Conservation (phyloP, 176 grass and related monocot genomes). For the Oryza glaberrima region DNA sequence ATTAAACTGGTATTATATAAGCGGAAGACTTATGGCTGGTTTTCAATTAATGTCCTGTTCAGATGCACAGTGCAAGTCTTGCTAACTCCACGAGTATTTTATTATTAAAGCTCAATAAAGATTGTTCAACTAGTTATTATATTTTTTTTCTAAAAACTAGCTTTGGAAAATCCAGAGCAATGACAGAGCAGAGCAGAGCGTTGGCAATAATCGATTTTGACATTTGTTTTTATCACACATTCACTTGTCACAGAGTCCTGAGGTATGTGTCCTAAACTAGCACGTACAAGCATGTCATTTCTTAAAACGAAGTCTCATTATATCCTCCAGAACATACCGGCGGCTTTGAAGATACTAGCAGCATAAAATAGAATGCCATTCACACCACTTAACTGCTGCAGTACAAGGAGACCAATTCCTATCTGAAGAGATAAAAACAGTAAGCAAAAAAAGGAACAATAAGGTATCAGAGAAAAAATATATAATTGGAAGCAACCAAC, state of each 20-base stretch:
- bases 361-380: conserved; percentile 95
- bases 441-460: conserved; percentile 29
- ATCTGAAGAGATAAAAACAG: conserved; percentile 54
- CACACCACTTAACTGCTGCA: conserved; percentile 90
- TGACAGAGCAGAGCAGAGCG: background rate
- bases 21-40: background rate
- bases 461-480: conserved; percentile 9
- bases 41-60: background rate
- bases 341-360: conserved; percentile 88
- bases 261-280: background rate
- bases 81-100: background rate
- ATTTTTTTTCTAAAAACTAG: background rate
- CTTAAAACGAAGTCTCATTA: conserved; percentile 11
- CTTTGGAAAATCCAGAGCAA: background rate
- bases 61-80: background rate
- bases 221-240: background rate
- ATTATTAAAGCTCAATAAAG: background rate
- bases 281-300: background rate
- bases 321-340: conserved; percentile 54
- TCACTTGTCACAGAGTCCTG: conserved; percentile 16
- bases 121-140: background rate
- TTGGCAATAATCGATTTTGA: conserved; percentile 17
- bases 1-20: conserved; percentile 10
- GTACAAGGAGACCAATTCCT: conserved; percentile 84
- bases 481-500: conserved; percentile 43